Conservation (phyloP, 192 early-diverging fungal genomes). For the Entophlyctis luteolus region DNA sequence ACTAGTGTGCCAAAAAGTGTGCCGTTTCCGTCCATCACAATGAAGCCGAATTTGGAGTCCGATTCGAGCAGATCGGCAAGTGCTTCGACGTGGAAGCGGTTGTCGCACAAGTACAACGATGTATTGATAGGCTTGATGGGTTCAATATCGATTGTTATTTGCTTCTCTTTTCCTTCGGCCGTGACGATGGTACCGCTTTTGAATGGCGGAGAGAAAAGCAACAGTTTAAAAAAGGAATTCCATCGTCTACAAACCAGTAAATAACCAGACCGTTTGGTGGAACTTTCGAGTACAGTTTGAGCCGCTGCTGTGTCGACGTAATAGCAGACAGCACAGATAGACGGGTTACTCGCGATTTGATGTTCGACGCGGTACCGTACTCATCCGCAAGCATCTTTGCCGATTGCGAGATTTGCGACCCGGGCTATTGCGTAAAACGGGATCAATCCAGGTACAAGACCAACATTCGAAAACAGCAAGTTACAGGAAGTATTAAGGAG, state of each 20-base stretch:
- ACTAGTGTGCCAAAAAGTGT: constrained; percentile 89
- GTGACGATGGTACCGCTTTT: constrained; percentile 95
- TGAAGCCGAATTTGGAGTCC: constrained; percentile 96
- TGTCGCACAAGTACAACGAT: constrained; percentile 95
- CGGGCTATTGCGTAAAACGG: constrained; percentile 49
- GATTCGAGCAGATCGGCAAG: constrained; percentile 86
- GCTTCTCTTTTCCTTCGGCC: constrained; percentile 99
- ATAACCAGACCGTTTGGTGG: constrained; percentile 93
- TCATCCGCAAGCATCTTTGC: constrained; percentile 95
- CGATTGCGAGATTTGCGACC: constrained; percentile 84
- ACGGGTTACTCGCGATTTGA: constrained; percentile 98
- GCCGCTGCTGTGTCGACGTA: constrained; percentile 91
- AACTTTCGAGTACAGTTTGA: constrained; percentile 89
- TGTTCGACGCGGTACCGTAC: constrained; percentile 99
- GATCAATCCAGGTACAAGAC: not conserved
- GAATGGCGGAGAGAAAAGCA: too few relatives aligned
- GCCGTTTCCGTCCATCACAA: constrained; percentile 99
- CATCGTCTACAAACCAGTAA: too few relatives aligned
- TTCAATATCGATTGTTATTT: constrained; percentile 98
- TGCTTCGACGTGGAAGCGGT: constrained; percentile 98
- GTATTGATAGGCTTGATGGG: constrained; percentile 99
- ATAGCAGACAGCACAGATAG: constrained; percentile 96
- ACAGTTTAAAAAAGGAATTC: too few relatives aligned
- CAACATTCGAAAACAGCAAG: constrained; percentile 28
- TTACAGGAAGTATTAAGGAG: constrained; percentile 86